Base-by-base conservation (phyloP, 2,329 filamentous ascomycete genomes). In the Zymoseptoria brevis region DNA sequence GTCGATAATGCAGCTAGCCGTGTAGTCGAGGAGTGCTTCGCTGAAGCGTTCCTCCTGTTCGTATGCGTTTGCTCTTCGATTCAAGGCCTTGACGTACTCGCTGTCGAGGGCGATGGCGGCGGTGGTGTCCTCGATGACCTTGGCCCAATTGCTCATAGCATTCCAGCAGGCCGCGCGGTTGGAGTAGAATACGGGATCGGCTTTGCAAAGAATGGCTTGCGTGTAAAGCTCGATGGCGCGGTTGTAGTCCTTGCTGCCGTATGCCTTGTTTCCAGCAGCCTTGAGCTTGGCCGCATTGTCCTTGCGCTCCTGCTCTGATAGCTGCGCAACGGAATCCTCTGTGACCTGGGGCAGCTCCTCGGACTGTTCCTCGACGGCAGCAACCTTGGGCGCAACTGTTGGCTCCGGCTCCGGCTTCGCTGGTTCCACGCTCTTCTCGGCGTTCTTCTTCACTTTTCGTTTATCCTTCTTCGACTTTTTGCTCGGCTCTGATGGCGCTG, bases 101-200 rank as follows among this genome's bases (percentile, higher is more conserved):
- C 88, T 88, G 74, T 99, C 90, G 76, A 99, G 88, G 73, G 84
- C 88, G 77, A 99, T 87, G 64, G 94, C 94, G 57, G 94, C 93
- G 30, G 90, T 96, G 58, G 94, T 97, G 73, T 99, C 94, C 71
- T 96, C 93, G 63, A 99, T 88, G 59, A 97, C 94, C 80, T 94
- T 93, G 54, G 95, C 88, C 91, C 93, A 99, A 69, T 96, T 83
- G 65, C 85, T 86, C 72, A 94, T 85, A 66, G 94, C 91, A 74
- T 96, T 97, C 80, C 91, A 95, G 82, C 94, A 99, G 57, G 94
- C 94, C 59, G 94, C 94, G 69, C 94, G 88, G 82, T 99, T 99
- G 64, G 94, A 97, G 83, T 95, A 99, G 82, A 94, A 99, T 74
- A 99, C 92, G 30, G 94, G 91, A 72, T 99, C 94, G 59, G 92